Evolutionary conservation across 805 yeast genomes (phyloP), one percentile per base, ranked within the genome.

Genomic region (Metschnikowia peoriensis): DNA sequence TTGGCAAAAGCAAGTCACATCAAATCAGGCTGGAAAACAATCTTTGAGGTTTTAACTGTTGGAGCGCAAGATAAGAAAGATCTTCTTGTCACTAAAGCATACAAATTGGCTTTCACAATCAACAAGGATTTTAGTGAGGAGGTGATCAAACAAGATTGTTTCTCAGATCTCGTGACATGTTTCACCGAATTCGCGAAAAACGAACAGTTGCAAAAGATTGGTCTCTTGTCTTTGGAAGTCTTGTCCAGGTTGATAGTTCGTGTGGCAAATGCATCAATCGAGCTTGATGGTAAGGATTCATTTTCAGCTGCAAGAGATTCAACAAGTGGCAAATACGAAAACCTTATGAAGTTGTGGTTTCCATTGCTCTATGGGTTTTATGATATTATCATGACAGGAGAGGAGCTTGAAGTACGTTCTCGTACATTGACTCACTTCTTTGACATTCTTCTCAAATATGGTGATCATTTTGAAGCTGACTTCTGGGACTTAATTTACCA

Each of bases 21-120:
- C 57, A 86, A 83, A 65, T 91, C 97, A 16, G 99, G 99, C 44
- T 94, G 99, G 99, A 82, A 82, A 54, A 85, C 98, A 0, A 85
- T 96, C 49, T 83, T 94, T 62, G 87, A 84, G 28, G 87, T 89
- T 1, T 80, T 93, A 57, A 81, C 85, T 6, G 84, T 79, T 47
- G 90, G 96, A 6, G 93, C 96, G 3, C 73, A 72, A 45, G 84
- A 81, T 17, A 70, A 72, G 29, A 75, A 76, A 50, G 91, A 84
- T 58, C 60, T 77, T 7, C 72, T 88, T 54, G 92, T 89, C 0
- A 64, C 71, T 41, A 83, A 83, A 53, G 84, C 92, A 0, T 87
- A 79, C 66, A 79, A 81, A 29, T 76, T 87, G 64, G 82, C 86
- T 4, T 80, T 79, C 52, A 75, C 79, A 65, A 84, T 91, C 34